These are phyloP conservation scores for Coniochaeta hoffmannii DNA, from an alignment of 2,329 filamentous ascomycete genomes.

Conservation along the genomic window DNA sequence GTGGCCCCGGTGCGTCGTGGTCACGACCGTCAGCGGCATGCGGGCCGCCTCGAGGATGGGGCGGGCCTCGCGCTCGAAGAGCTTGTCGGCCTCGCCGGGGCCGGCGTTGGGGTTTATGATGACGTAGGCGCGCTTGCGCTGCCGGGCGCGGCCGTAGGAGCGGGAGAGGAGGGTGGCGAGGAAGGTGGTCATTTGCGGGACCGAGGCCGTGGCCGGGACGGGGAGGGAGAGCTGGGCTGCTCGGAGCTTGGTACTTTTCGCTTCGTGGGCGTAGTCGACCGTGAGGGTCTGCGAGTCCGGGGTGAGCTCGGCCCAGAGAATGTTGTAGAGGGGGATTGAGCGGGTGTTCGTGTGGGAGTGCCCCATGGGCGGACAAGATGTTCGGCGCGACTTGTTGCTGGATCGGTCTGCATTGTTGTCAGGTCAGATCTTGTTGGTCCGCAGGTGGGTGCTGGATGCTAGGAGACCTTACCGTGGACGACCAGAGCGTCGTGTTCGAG, in stretches of 20 bases:
- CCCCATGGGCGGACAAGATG: background rate
- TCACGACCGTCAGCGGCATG: conserved; percentile 67
- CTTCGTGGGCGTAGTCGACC: conserved; percentile 62
- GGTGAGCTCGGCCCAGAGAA: conserved; percentile 68
- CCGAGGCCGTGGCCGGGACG: conserved; percentile 11
- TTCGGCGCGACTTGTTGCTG: background rate
- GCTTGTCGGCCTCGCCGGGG: conserved; percentile 64
- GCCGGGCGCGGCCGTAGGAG: conserved; percentile 59
- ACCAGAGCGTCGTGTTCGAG: background rate
- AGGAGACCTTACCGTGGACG: background rate
- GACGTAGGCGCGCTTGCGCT: conserved; percentile 73
- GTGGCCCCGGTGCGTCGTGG: conserved; percentile 66
- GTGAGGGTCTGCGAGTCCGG: conserved; percentile 46
- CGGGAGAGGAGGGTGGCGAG: conserved; percentile 52
- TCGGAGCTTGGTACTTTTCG: conserved; percentile 33
- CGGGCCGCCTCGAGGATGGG: conserved; percentile 78
- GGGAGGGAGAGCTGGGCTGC: conserved; percentile 53
- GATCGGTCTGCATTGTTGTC: background rate
- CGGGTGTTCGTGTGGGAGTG: conserved; percentile 9
- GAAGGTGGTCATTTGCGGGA: conserved; percentile 25
- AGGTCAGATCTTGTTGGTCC: too few relatives aligned
- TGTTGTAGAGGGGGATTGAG: conserved; percentile 68
- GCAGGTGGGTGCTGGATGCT: too few relatives aligned
- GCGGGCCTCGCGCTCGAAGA: conserved; percentile 68
- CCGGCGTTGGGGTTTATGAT: conserved; percentile 89